These are phyloP conservation scores for Musa itinerans DNA, from an alignment of 176 grass and related monocot genomes.

Conservation along the genomic window DNA sequence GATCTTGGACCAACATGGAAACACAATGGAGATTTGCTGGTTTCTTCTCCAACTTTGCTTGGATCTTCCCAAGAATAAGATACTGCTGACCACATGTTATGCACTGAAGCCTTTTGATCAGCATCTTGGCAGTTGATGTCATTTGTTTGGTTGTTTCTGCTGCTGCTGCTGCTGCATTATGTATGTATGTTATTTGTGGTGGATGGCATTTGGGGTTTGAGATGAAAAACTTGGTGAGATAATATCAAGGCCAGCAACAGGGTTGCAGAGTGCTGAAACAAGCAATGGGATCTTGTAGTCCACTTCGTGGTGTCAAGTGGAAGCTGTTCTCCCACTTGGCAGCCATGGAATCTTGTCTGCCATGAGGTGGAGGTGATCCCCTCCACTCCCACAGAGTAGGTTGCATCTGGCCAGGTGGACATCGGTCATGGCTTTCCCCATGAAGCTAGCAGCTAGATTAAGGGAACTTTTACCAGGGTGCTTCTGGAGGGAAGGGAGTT, in stretches of 20 bases:
- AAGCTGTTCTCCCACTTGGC: neutral
- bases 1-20: neutral
- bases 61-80: neutral
- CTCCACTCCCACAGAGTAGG: neutral
- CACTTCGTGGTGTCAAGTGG: neutral
- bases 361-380: neutral
- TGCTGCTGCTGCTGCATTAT: too few relatives aligned
- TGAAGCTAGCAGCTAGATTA: neutral
- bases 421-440: neutral
- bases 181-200: too few relatives aligned
- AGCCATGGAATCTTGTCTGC: slow-evolving; percentile 1
- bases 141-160: too few relatives aligned
- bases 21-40: neutral
- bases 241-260: too few relatives aligned
- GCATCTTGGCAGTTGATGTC: too few relatives aligned
- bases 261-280: neutral
- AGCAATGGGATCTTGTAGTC: neutral
- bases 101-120: neutral
- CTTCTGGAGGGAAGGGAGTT: too few relatives aligned
- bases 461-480: too few relatives aligned
- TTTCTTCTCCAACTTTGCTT: neutral
- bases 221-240: too few relatives aligned
- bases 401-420: neutral
- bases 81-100: neutral
- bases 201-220: too few relatives aligned